Percentiles rank a stretch among this genome's conserved stretches.
Evolutionary conservation across 1,284 basidiomycete genomes (phyloP).

Genomic region (Irpex rosettiformis): DNA sequence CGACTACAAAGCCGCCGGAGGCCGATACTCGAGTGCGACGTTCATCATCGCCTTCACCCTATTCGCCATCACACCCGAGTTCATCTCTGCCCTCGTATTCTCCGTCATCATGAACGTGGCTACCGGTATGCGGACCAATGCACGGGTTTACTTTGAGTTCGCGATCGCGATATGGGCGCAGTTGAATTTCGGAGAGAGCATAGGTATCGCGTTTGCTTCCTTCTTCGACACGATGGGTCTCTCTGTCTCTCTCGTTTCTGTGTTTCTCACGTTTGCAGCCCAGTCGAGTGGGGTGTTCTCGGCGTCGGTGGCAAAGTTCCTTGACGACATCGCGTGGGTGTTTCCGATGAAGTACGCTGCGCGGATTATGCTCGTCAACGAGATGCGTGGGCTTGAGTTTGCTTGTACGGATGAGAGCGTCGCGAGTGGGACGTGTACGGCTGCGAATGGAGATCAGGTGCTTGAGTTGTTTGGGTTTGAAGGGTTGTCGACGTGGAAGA

Average conservation of each 20-base stretch:
- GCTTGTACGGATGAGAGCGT: slow-evolving; percentile 12
- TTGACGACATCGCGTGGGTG: slow-evolving; percentile 13
- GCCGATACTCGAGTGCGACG: slow-evolving; percentile 16
- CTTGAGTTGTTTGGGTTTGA: slow-evolving; percentile 15
- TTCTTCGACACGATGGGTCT: slow-evolving; percentile 17
- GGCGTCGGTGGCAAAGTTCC: slow-evolving; percentile 11
- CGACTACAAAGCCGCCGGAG: slow-evolving; percentile 14
- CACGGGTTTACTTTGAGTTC: slow-evolving; percentile 18
- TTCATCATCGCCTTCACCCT: slow-evolving; percentile 16
- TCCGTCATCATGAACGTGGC: slow-evolving; percentile 16
- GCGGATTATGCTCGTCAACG: slow-evolving; percentile 11
- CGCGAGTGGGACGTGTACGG: slow-evolving; percentile 12
- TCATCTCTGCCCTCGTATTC: slow-evolving; percentile 14
- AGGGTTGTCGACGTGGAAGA: slow-evolving; percentile 3
- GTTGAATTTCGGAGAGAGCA: slow-evolving; percentile 17
- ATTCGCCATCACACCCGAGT: slow-evolving; percentile 15
- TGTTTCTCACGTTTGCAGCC: slow-evolving; percentile 12
- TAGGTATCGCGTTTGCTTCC: slow-evolving; percentile 15
- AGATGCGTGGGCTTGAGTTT: slow-evolving; percentile 13
- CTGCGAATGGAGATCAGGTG: slow-evolving; percentile 14
- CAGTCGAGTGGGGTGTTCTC: slow-evolving; percentile 9
- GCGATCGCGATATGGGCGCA: slow-evolving; percentile 12
- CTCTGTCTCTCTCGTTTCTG: slow-evolving; percentile 16
- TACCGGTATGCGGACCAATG: slow-evolving; percentile 15
- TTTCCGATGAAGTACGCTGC: slow-evolving; percentile 17